Conservation (phyloP, 345 rosid species). For the Gynandropsis gynandra region DNA sequence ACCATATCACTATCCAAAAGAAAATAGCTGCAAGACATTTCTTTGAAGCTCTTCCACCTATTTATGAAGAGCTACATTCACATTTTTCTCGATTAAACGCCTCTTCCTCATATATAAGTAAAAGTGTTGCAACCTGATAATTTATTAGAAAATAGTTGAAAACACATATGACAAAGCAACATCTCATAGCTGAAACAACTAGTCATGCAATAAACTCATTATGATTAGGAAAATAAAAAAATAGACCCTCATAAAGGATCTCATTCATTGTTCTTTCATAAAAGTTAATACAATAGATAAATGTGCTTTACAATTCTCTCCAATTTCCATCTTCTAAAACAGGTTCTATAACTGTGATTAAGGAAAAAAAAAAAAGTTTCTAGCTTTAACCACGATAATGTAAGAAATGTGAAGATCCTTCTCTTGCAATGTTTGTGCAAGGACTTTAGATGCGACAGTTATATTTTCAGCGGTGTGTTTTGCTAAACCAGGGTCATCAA, state of each 20-base stretch:
- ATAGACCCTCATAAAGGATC: neutral
- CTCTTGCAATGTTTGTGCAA: slow-evolving; percentile 78
- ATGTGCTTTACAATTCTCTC: neutral
- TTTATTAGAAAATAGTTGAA: slow-evolving; percentile 13
- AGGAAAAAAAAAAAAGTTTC: neutral
- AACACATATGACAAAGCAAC: slow-evolving; percentile 4
- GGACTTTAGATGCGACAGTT: slow-evolving; percentile 40
- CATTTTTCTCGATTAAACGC: slow-evolving; percentile 82
- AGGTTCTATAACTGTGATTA: slow-evolving; percentile 1
- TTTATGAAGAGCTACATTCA: slow-evolving; percentile 70
- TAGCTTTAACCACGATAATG: slow-evolving; percentile 5
- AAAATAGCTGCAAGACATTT: slow-evolving; percentile 76
- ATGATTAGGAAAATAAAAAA: slow-evolving; percentile 3
- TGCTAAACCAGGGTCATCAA: slow-evolving; percentile 19
- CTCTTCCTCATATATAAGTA: slow-evolving; percentile 92
- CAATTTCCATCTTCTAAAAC: neutral
- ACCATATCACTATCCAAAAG: too few relatives aligned
- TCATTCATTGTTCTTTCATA: slow-evolving; percentile 11
- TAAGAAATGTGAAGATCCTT: slow-evolving; percentile 44
- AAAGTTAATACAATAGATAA: slow-evolving; percentile 2
- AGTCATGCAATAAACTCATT: neutral
- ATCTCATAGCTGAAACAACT: neutral
- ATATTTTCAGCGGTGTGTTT: slow-evolving; percentile 25
- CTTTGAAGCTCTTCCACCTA: slow-evolving; percentile 87
- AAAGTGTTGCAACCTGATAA: slow-evolving; percentile 64